Base-by-base conservation (phyloP, 2,329 filamentous ascomycete species). In the Paradendryphiella salina region DNA sequence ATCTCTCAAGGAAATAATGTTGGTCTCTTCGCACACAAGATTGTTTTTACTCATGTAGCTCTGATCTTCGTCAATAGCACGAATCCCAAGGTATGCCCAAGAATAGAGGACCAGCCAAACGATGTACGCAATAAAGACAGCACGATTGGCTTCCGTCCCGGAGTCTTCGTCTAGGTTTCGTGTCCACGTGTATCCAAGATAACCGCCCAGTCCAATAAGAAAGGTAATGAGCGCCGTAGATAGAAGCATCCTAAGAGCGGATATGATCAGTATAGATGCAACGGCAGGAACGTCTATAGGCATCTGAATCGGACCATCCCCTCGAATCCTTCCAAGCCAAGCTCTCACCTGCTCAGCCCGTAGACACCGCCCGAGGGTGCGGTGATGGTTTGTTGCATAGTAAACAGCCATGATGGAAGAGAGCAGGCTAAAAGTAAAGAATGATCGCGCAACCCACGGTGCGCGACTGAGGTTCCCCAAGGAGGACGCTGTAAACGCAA, bases 401-500 rank as follows among this genome's bases (percentile, higher is more conserved):
- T 45, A 45, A 1, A 39, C 40, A 5, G 47, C 33, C 11, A 34
- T 31, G 13, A 34, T 33, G 3, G 28, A 20, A 1, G 26, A 50
- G 5, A 43, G 17, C 0, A 50, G 11, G 8, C 40, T 50, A 13
- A 45, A 39, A 3, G 14, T 21, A 20, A 50, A 40, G 11, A 32
- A 37, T 1, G 13, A 34, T 2, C 47, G 33, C 4, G 40, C 34
- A 14, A 31, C 5, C 47, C 34, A 50, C 3, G 26, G 40, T 5
- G 28, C 21, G 7, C n/a, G 9, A 7, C 35, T 39, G 4, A 45
- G 34, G 1, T 39, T 14, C 0, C 26, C 13, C 11, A 50, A 8
- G 4, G 40, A 50, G 11, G 45, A 20, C 8, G 40, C 47, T 2
- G 47, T 50, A 5, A 50, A 45, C 2, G 47, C 40, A 1, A 50